These are phyloP conservation scores for Prunus fruticosa DNA, from an alignment of 306 rosid genomes.

Conservation along the genomic window DNA sequence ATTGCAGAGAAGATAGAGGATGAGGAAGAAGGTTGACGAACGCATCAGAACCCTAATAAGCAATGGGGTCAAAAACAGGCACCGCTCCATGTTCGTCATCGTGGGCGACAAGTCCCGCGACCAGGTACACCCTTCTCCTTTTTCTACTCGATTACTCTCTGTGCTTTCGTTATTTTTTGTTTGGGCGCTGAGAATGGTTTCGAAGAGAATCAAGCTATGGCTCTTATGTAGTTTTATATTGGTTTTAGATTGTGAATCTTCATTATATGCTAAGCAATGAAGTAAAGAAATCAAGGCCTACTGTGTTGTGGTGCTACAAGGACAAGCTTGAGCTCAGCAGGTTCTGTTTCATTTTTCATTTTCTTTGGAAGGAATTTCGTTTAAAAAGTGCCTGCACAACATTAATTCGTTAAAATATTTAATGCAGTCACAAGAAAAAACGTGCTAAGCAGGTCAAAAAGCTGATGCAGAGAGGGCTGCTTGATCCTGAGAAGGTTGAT, in stretches of 20 bases:
- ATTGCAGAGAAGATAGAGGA: slow-evolving; percentile 4
- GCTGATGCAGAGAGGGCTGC: slow-evolving; percentile 68
- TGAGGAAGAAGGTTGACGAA: slow-evolving; percentile 97
- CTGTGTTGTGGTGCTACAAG: slow-evolving; percentile 89
- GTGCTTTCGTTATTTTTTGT: no score
- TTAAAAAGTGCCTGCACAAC: neutral
- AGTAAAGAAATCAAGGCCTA: slow-evolving; percentile 68
- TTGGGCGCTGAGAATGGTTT: no score
- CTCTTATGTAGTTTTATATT: neutral
- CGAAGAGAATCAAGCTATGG: neutral
- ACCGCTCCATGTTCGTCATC: slow-evolving; percentile 83
- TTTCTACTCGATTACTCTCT: neutral
- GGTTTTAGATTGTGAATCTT: slow-evolving; percentile 76
- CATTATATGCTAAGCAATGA: slow-evolving; percentile 87
- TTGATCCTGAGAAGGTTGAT: slow-evolving; percentile 83
- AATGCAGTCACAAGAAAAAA: slow-evolving; percentile 79
- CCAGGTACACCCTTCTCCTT: slow-evolving; percentile 38
- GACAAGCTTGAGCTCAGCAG: slow-evolving; percentile 96
- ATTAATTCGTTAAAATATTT: slow-evolving; percentile 29
- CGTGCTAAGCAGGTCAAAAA: slow-evolving; percentile 78
- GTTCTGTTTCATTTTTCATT: slow-evolving; percentile 7
- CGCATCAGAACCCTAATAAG: slow-evolving; percentile 88
- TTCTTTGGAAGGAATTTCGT: neutral
- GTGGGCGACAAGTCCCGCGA: slow-evolving; percentile 95
- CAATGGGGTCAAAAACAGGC: slow-evolving; percentile 82